Conservation (phyloP, 2,329 filamentous ascomycete genomes). For the Ophiocordyceps sinensis region DNA sequence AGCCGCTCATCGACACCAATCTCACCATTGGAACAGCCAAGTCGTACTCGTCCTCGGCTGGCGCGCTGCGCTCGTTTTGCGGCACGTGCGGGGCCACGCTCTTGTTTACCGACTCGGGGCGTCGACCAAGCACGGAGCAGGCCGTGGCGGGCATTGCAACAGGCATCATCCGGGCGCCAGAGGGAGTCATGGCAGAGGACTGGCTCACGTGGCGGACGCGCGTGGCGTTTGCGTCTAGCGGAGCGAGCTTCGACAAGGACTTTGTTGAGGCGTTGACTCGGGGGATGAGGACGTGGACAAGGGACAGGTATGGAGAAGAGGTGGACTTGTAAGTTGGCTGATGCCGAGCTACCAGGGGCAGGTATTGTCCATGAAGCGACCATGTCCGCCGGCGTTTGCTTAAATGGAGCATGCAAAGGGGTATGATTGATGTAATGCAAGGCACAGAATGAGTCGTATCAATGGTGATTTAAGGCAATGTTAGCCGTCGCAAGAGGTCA, state of each 20-base stretch:
- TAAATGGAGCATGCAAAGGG: too few species aligned
- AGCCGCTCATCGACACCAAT: constrained; percentile 20
- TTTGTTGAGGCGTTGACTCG: constrained; percentile 20
- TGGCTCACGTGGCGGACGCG: constrained; percentile 32
- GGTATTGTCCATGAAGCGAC: too few species aligned
- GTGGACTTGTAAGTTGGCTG: constrained; percentile 10
- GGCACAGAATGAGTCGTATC: too few species aligned
- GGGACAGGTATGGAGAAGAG: constrained; percentile 18
- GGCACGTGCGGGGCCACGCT: constrained; percentile 30
- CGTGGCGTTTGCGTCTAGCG: constrained; percentile 18
- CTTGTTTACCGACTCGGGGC: constrained; percentile 17
- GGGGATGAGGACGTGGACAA: constrained; percentile 23
- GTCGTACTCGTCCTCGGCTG: constrained; percentile 23
- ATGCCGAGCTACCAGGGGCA: too few species aligned
- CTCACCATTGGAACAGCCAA: constrained; percentile 28
- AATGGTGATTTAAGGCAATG: too few species aligned
- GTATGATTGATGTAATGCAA: too few species aligned
- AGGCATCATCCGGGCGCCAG: constrained; percentile 28
- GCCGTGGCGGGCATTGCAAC: constrained; percentile 26
- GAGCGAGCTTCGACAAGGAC: constrained; percentile 19
- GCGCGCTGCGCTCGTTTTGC: constrained; percentile 28
- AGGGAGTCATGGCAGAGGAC: constrained; percentile 26
- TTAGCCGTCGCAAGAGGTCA: too few species aligned
- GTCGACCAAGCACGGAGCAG: constrained; percentile 14
- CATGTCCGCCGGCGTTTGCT: too few species aligned